A percentile compares a stretch with the other conserved stretches of the same genome.
phyloP scores from a whole-genome alignment of 2,329 filamentous ascomycete genomes.

The Colletotrichum spaethianum region DNA sequence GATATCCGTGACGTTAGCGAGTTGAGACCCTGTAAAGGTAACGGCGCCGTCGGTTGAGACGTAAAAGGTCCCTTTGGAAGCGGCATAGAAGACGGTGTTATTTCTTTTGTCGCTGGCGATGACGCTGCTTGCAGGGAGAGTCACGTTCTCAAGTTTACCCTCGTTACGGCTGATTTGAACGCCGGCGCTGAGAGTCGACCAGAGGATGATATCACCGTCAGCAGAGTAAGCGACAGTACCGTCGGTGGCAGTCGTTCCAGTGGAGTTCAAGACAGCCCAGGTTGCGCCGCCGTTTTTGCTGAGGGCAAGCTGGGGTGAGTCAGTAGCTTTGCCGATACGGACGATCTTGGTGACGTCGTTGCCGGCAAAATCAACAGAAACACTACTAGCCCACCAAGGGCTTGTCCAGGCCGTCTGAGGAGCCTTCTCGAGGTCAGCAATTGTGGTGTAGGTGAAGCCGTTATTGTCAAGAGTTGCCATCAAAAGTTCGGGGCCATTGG shows the following conservation, averaged over 20 bases:
- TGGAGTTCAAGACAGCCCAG: slow-evolving; percentile 64
- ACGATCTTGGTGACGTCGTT: slow-evolving; percentile 62
- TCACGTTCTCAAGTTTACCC: slow-evolving; percentile 60
- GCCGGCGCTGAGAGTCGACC: slow-evolving; percentile 58
- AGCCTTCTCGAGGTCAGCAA: slow-evolving; percentile 55
- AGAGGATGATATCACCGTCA: slow-evolving; percentile 63
- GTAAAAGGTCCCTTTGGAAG: slow-evolving; percentile 62
- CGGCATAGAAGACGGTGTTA: slow-evolving; percentile 67
- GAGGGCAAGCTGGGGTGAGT: slow-evolving; percentile 61
- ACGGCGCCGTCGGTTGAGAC: slow-evolving; percentile 63
- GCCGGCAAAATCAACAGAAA: slow-evolving; percentile 64
- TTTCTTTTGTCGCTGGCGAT: slow-evolving; percentile 70
- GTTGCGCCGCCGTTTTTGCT: slow-evolving; percentile 65
- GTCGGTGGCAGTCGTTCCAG: slow-evolving; percentile 58
- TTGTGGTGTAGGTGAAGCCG: slow-evolving; percentile 63
- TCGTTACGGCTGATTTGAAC: slow-evolving; percentile 60
- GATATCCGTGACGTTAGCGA: slow-evolving; percentile 60
- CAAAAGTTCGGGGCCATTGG: slow-evolving; percentile 65
- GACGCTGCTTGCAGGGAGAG: slow-evolving; percentile 60
- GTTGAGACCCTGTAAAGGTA: slow-evolving; percentile 57
- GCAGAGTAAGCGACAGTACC: slow-evolving; percentile 67
- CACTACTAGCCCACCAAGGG: slow-evolving; percentile 62
- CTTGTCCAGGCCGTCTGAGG: slow-evolving; percentile 62
- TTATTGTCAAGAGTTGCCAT: slow-evolving; percentile 66
- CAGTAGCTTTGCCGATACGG: slow-evolving; percentile 63